phyloP scores from a whole-genome alignment of 129 eudicot genomes.

The Sambucus nigra region DNA sequence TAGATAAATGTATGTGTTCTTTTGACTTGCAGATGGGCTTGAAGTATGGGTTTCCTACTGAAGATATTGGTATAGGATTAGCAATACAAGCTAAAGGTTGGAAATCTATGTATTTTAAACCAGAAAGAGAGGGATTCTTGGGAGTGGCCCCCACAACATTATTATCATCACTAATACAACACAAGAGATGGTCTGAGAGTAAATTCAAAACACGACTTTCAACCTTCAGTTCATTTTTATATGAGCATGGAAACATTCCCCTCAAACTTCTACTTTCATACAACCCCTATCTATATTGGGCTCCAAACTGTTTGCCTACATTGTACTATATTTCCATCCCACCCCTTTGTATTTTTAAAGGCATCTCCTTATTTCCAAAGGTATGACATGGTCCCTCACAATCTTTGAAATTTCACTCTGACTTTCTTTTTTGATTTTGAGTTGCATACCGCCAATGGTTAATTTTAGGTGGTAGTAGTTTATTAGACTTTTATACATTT shows the following conservation, averaged over 20 bases:
- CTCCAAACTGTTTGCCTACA: slow-evolving; percentile 26
- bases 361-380: slow-evolving; percentile 26
- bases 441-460: too few species aligned
- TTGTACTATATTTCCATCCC: slow-evolving; percentile 25
- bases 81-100: slow-evolving; percentile 33
- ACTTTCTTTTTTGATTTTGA: too few species aligned
- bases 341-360: slow-evolving; percentile 23
- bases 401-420: background rate
- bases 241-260: slow-evolving; percentile 23
- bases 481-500: too few species aligned
- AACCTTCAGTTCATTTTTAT: slow-evolving; percentile 17
- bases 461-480: too few species aligned
- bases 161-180: slow-evolving; percentile 24
- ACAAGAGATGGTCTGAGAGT: slow-evolving; percentile 43
- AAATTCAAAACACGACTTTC: slow-evolving; percentile 25
- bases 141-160: slow-evolving; percentile 36
- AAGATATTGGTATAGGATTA: slow-evolving; percentile 36
- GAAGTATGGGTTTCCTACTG: slow-evolving; percentile 33
- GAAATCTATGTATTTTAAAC: slow-evolving; percentile 29
- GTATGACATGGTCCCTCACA: background rate
- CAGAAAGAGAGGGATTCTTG: slow-evolving; percentile 27
- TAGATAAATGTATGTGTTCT: background rate
- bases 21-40: slow-evolving; percentile 26
- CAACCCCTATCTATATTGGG: slow-evolving; percentile 24
- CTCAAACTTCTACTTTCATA: slow-evolving; percentile 28